Conservation (phyloP, 164 flowering plant species). For the Umbilicus rupestris region DNA sequence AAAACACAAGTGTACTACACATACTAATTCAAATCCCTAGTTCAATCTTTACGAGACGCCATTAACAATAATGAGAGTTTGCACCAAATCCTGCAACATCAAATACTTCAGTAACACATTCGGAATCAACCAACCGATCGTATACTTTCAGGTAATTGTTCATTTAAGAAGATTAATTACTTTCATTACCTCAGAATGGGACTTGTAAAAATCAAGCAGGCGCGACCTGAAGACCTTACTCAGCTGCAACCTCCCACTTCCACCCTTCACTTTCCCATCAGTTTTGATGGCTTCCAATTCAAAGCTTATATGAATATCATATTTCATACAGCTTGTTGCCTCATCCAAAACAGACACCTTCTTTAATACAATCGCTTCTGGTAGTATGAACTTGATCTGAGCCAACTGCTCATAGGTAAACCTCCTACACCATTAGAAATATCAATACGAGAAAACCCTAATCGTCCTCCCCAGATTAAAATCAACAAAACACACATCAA, state of each 20-base stretch:
- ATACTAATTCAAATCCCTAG: no score
- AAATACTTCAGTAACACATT: no score
- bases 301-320: constrained; percentile 48
- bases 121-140: no score
- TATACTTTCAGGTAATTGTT: no score
- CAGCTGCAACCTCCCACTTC: constrained; percentile 25
- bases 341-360: constrained; percentile 48
- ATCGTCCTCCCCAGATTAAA: background rate
- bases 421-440: constrained; percentile 41
- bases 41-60: no score
- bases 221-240: constrained; percentile 44
- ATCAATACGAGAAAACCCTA: background rate
- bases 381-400: constrained; percentile 70
- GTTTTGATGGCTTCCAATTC: constrained; percentile 27
- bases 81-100: no score
- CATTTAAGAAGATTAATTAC: background rate
- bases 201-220: constrained; percentile 36
- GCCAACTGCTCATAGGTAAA: constrained; percentile 60
- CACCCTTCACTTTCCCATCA: constrained; percentile 19
- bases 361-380: constrained; percentile 51
- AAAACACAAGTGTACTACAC: no score
- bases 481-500: background rate
- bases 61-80: no score
- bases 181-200: constrained; percentile 62
- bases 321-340: constrained; percentile 60